Base-by-base conservation (phyloP, 2,329 filamentous ascomycete genomes). In the Cladophialophora exuberans region DNA sequence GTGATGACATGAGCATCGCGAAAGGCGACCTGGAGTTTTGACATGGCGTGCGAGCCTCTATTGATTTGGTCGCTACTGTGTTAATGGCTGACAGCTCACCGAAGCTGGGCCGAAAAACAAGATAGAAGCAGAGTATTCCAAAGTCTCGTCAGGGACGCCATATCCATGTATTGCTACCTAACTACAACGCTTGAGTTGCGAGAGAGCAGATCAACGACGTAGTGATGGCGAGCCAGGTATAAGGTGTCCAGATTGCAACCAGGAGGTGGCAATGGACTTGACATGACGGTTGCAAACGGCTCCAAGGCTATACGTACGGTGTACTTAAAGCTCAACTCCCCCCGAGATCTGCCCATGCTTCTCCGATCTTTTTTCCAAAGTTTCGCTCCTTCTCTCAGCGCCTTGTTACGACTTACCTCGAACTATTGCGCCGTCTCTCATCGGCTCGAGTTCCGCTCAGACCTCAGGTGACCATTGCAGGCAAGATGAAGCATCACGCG, bases 1-100 rank as follows among this genome's bases (percentile, higher is more conserved):
- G 49, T 57, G 36, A 57, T 42, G 33, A 28, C 42, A 58, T 47
- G 44, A 53, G 55, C 58, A 61, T 61, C 51, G 41, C 54, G 54
- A 39, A 28, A 44, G 56, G 54, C 35, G 42, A 25, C 23, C 31
- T 33, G 38, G 26, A 56, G 38, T 36, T 45, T 26, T 31, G 31
- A n/a, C 25, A 39, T n/a, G n/a, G n/a, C 48, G 52, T 57, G 57
- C 52, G 45, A 57, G 33, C 33, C 22, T 45, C 46, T 41, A 33
- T 49, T 28, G 46, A 41, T 38, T 22, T 35, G 30, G 38, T 38
- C 15, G 20, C 46, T 13, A 41, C n/a, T 17, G 46, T 30, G 38
- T 28, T 49, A 49, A 33, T 49, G 35, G 46, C 39, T 25, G 23
- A 39, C 23, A 49, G 23, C 46, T 42, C 23, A 15, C 23, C 23